A percentile compares a stretch with the other conserved stretches of the same genome.
Conservation (phyloP, 495 filamentous ascomycete species). For the Aspergillus cavernicola region DNA sequence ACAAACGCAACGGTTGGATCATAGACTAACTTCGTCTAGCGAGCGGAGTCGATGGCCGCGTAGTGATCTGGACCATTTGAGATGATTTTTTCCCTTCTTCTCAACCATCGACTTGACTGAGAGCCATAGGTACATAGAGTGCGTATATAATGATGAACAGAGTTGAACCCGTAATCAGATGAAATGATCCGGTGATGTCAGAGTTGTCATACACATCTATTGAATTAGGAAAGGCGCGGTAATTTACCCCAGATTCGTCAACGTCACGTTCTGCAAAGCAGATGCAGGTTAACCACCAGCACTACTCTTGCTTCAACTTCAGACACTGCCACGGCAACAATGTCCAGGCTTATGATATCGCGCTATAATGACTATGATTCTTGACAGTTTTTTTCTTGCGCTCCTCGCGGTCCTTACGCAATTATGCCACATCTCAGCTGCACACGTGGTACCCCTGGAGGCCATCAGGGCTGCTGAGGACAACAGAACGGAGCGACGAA, state of each 20-base stretch:
- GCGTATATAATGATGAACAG: background rate
- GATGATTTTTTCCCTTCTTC: background rate
- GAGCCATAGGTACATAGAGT: too few species aligned
- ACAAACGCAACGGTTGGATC: background rate
- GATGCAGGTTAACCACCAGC: too few species aligned
- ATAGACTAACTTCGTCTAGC: conserved; percentile 52
- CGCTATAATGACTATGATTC: background rate
- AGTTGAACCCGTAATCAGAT: background rate
- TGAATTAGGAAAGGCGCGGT: background rate
- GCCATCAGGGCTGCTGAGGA: background rate
- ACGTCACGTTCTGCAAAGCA: conserved; percentile 12
- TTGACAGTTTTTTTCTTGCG: background rate
- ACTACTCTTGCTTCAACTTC: background rate
- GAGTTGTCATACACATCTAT: background rate
- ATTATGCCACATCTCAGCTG: background rate
- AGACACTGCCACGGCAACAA: background rate
- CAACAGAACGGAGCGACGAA: conserved; percentile 17
- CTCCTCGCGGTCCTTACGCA: conserved; percentile 5
- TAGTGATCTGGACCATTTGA: conserved; percentile 71
- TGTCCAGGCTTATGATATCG: background rate
- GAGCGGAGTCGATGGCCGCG: conserved; percentile 89
- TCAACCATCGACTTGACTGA: too few species aligned
- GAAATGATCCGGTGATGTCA: background rate
- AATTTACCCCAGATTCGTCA: conserved; percentile 14
- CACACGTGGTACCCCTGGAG: background rate